A percentile compares a stretch with the other conserved stretches of the same genome.
Conservation (phyloP, 441 rosid species). For the Syzygium syzygioides region DNA sequence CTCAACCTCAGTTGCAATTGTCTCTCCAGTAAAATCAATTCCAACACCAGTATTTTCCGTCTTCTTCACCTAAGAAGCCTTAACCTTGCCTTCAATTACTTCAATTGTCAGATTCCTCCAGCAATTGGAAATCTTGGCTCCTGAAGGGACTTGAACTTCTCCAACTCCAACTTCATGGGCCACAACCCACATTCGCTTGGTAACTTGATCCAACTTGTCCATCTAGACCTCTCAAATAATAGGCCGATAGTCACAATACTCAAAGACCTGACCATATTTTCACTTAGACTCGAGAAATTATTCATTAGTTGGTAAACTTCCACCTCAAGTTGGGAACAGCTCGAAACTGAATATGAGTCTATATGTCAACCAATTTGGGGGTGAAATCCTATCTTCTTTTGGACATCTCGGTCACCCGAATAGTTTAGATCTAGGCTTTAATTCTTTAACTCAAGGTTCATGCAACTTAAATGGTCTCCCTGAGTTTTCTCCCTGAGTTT, state of each 20-base stretch:
- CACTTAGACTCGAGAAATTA: too few relatives aligned
- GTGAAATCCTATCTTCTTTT: background rate
- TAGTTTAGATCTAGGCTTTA: background rate
- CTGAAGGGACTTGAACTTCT: background rate
- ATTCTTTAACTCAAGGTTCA: background rate
- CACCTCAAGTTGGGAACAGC: too few relatives aligned
- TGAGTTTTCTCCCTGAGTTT: background rate
- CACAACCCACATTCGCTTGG: background rate
- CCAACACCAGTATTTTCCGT: background rate
- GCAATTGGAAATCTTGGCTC: background rate
- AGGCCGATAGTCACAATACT: background rate
- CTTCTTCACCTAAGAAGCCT: background rate
- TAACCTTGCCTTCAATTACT: background rate
- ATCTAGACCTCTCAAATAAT: slow-evolving; percentile 13
- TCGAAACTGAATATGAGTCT: too few relatives aligned
- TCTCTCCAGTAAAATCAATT: background rate
- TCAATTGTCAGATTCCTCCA: background rate
- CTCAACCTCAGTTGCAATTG: background rate
- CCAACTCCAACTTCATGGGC: background rate
- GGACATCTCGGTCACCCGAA: background rate
- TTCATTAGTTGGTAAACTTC: too few relatives aligned
- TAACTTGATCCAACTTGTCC: background rate
- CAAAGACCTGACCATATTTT: background rate
- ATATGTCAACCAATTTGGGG: background rate
- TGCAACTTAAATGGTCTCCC: background rate